Conservation (phyloP, 1,284 basidiomycete species). For the Microbotryum silenes-acaulis region DNA sequence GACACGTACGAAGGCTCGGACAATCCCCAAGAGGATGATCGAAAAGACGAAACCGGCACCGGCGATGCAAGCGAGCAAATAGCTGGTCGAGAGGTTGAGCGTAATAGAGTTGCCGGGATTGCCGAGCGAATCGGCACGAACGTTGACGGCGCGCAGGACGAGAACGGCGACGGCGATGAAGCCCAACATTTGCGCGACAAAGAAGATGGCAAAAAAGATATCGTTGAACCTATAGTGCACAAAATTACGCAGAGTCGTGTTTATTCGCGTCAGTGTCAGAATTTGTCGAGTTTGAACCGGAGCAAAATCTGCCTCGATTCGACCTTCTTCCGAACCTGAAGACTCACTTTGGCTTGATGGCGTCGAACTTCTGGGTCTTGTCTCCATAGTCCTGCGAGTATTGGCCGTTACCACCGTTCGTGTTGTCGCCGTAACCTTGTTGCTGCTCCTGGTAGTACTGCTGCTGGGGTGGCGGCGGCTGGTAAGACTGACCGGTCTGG, state of each 20-base stretch:
- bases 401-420: conserved; percentile 3
- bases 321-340: neutral
- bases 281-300: neutral
- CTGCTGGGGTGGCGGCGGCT: conserved; percentile 7
- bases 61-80: conserved; percentile 22
- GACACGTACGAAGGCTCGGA: conserved; percentile 45
- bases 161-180: conserved; percentile 42
- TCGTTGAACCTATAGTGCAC: conserved; percentile 25
- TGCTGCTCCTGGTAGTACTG: conserved; percentile 10
- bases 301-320: no score
- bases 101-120: conserved; percentile 22
- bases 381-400: conserved; percentile 3
- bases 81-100: conserved; percentile 27
- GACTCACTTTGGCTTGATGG: conserved; percentile 26
- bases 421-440: conserved; percentile 4
- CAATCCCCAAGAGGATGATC: conserved; percentile 25
- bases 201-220: conserved; percentile 40
- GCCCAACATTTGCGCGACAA: conserved; percentile 39
- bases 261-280: no score
- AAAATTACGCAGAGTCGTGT: neutral
- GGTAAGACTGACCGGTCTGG: neutral
- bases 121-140: conserved; percentile 2
- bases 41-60: conserved; percentile 24
- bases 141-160: conserved; percentile 35
- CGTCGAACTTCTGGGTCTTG: conserved; percentile 24